Conservation (phyloP, 257 asterid species). For the Cordia subcordata region DNA sequence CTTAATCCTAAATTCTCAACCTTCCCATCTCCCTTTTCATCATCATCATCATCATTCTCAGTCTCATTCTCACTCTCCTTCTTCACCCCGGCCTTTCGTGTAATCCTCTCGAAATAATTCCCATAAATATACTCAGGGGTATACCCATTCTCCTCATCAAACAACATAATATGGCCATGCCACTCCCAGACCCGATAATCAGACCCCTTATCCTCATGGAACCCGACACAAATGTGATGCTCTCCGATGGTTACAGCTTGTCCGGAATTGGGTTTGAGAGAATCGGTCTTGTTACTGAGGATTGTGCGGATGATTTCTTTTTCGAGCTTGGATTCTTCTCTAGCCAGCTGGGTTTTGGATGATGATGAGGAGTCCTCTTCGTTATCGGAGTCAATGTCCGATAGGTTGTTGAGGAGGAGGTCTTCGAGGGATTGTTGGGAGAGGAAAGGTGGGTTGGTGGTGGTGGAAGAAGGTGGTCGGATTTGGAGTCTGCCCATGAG, state of each 20-base stretch:
- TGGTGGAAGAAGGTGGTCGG: conserved; percentile 35
- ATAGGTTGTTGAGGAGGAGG: conserved; percentile 54
- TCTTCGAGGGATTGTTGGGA: conserved; percentile 60
- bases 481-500: conserved; percentile 80
- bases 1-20: conserved; percentile 63
- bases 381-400: conserved; percentile 45
- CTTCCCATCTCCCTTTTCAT: conserved; percentile 30
- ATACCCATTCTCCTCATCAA: conserved; percentile 91
- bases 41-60: neutral
- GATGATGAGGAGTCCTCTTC: conserved; percentile 33
- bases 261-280: conserved; percentile 85
- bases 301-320: conserved; percentile 71
- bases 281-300: conserved; percentile 48
- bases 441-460: conserved; percentile 23
- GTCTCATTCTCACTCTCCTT: neutral
- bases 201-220: conserved; percentile 68
- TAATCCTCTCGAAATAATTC: conserved; percentile 80
- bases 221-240: conserved; percentile 91
- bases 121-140: conserved; percentile 90
- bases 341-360: conserved; percentile 63
- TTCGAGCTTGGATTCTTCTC: conserved; percentile 79
- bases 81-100: conserved; percentile 17
- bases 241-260: conserved; percentile 85
- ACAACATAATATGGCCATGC: conserved; percentile 94
- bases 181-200: conserved; percentile 97